Conservation (phyloP, 495 filamentous ascomycete species). For the Penicillium canariense region DNA sequence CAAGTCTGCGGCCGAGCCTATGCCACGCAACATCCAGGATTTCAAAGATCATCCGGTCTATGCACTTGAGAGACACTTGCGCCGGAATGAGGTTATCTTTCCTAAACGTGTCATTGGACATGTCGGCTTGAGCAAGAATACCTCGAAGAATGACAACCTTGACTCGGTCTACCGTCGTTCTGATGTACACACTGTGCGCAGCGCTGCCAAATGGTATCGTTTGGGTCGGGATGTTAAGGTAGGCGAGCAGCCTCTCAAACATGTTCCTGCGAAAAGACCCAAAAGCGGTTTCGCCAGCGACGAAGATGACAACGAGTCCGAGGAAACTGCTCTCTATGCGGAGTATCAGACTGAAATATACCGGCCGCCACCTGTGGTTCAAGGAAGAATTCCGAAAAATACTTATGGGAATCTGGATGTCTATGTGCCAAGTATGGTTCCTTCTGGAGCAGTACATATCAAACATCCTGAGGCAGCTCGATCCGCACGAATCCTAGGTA, state of each 20-base stretch:
- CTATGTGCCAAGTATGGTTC: slow-evolving; percentile 91
- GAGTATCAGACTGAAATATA: slow-evolving; percentile 75
- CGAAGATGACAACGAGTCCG: slow-evolving; percentile 40
- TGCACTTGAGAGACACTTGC: slow-evolving; percentile 85
- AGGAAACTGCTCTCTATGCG: slow-evolving; percentile 61
- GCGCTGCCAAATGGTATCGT: slow-evolving; percentile 83
- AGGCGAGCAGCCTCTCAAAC: slow-evolving; percentile 75
- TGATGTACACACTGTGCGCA: slow-evolving; percentile 74
- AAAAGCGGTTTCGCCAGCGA: slow-evolving; percentile 36
- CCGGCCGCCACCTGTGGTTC: slow-evolving; percentile 67
- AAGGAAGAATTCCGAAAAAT: slow-evolving; percentile 80
- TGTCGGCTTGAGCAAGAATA: slow-evolving; percentile 64
- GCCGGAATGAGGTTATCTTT: slow-evolving; percentile 73
- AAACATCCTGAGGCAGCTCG: slow-evolving; percentile 61
- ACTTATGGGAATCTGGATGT: slow-evolving; percentile 85
- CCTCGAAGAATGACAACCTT: slow-evolving; percentile 49
- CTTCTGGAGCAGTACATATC: slow-evolving; percentile 74
- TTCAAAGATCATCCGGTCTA: slow-evolving; percentile 93
- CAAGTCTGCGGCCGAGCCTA: slow-evolving; percentile 71
- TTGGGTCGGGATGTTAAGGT: slow-evolving; percentile 72
- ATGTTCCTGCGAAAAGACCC: slow-evolving; percentile 48
- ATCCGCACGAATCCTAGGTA: slow-evolving; percentile 71
- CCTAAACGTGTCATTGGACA: slow-evolving; percentile 73
- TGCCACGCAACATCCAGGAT: slow-evolving; percentile 86
- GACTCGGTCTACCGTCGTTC: slow-evolving; percentile 74